Base-by-base conservation (phyloP, 2,329 filamentous ascomycete genomes). In the Pseudogymnoascus sp. region DNA sequence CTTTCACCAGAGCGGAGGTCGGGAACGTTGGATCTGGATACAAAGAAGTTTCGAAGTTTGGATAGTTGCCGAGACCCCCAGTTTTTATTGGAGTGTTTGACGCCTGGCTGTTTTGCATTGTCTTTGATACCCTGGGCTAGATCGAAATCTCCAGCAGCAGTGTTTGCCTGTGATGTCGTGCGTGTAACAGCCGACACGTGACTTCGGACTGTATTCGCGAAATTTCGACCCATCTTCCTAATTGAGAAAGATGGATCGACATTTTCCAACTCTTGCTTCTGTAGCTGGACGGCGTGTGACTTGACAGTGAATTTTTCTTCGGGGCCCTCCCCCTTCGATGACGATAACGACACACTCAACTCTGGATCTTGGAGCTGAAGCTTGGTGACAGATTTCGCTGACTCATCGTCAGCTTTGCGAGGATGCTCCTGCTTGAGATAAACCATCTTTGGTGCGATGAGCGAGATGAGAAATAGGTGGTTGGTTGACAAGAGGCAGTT, bases 341-440 rank as follows among this genome's bases (percentile, higher is more conserved):
- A 19, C 1, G 47, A 35, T 28, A 40, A 19, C 1, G 47, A 35
- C 38, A 35, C 53, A 9, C 67, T 36, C 4, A 63, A 23, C 15
- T 61, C 19, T 13, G 62, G 61, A 42, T 72, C 70, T 42, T 68
- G 28, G 15, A 70, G 59, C 33, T 72, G 68, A 21, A 71, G 63
- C n/a, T 69, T 64, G 19, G 71, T 50, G 7, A 71, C 67, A 4
- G 69, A 26, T 1, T 64, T 64, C 6, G 63, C 65, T 4, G 67
- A 67, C 8, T 63, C 65, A 9, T 68, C 64, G 21, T 71, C 69
- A 6, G 68, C 61, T 36, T 60, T 35, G n/a, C 33, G n/a, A 13
- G 3, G 2, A 57, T 57, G n/a, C 1, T 11, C 47, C 2, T 8
- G 2, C n/a, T 10, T 10, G 10, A 11, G 47, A 17, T 7, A 11